phyloP scores from a whole-genome alignment of 1,284 basidiomycete genomes.

The Trichosporon sp. region DNA sequence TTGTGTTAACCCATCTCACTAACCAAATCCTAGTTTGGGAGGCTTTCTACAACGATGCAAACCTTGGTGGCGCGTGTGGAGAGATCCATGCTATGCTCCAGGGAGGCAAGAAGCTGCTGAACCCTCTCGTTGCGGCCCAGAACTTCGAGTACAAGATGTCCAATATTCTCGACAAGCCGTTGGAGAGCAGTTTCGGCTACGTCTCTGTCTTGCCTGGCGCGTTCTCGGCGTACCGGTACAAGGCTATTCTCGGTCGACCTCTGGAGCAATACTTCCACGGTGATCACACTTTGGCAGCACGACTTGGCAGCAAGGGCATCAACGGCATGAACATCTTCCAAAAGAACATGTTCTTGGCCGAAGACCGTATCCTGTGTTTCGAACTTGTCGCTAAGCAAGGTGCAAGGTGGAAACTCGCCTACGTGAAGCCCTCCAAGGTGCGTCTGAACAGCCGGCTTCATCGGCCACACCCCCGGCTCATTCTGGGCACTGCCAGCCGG shows the following conservation, averaged over 20 bases:
- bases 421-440: constrained; percentile 84
- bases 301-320: constrained; percentile 88
- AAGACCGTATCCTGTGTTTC: constrained; percentile 93
- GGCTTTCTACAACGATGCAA: constrained; percentile 57
- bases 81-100: constrained; percentile 95
- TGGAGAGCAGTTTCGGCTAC: constrained; percentile 93
- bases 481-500: too few species aligned
- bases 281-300: constrained; percentile 87
- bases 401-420: constrained; percentile 83
- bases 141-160: constrained; percentile 99
- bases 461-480: too few species aligned
- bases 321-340: constrained; percentile 98
- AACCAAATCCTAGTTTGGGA: constrained; percentile 66
- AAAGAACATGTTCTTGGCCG: constrained; percentile 75
- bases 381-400: constrained; percentile 88
- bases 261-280: constrained; percentile 98
- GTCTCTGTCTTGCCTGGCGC: constrained; percentile 90
- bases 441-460: too few species aligned
- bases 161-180: constrained; percentile 80
- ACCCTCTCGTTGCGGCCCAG: constrained; percentile 86
- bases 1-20: not conserved
- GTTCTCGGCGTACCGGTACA: constrained; percentile 89
- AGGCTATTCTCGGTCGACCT: constrained; percentile 85
- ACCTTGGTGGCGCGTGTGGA: constrained; percentile 78
- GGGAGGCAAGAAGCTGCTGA: constrained; percentile 83